Evolutionary conservation across 176 grass and related monocot species (phyloP), one percentile per base, ranked within the genome.

Genomic region (Cenchrus purpureus): DNA sequence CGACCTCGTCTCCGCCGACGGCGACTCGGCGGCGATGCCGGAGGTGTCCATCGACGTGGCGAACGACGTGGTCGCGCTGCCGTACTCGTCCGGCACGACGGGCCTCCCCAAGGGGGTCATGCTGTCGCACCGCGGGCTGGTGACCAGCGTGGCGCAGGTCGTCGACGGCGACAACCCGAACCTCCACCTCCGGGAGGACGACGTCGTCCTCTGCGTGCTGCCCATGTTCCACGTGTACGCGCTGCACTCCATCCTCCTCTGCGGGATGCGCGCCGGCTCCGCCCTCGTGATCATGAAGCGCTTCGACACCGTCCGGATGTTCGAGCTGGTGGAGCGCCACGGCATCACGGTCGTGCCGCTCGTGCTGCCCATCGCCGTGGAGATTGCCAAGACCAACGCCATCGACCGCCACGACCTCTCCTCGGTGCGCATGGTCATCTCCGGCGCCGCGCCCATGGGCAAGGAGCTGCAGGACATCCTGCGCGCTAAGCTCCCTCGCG

Each of bases 171-270:
- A 90, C 25, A 85, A 85, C 50, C 93, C 79, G 11, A 89, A 88
- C 79, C 86, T 85, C 32, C 70, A 83, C 77, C 12, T 88, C 48
- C 37, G 64, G 59, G 84, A 74, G 37, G 74, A 52, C 37, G 83
- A 92, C 84, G 88, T 89, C 2, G 67, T 94, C 46, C 83, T 98
- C 44, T 98, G 96, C 88, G 92, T 91, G 80, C 87, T 98, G 7
- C 96, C 96, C 12, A 98, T 98, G 96, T 94, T 98, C 82, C 96
- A 98, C 79, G 55, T 98, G 3, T 98, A 95, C 74, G 87, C 93
- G 53, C 83, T 98, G 25, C 76, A 90, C 65, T 76, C 92, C 79
- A 93, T 98, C 86, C 83, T 94, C 43, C 92, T 80, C 43, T 92
- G 82, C 57, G 91, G 92, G 76, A 71, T 98, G 89, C 67, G 59